These are phyloP conservation scores for Morella rubra DNA, from an alignment of 306 rosid species.

Conservation along the genomic window DNA sequence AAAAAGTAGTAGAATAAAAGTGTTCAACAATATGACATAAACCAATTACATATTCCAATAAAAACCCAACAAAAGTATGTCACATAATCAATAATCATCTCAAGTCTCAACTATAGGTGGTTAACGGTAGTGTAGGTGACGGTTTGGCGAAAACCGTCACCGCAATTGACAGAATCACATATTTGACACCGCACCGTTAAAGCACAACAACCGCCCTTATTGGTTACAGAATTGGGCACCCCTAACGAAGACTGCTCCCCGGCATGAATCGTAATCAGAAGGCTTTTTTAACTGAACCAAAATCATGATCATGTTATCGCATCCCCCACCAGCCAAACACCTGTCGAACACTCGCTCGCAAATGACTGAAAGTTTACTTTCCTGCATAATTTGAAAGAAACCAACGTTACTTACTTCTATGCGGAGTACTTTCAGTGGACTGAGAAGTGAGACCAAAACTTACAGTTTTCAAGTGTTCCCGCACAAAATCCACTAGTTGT, in stretches of 20 bases:
- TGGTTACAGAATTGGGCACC: too few relatives aligned
- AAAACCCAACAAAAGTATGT: too few relatives aligned
- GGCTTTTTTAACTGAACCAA: slow-evolving; percentile 80
- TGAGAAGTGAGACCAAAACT: slow-evolving; percentile 27
- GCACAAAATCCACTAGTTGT: slow-evolving; percentile 75
- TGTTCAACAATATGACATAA: too few relatives aligned
- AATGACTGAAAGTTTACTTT: slow-evolving; percentile 63
- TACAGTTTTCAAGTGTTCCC: slow-evolving; percentile 65
- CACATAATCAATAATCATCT: too few relatives aligned
- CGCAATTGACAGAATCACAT: too few relatives aligned
- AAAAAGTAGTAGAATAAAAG: too few relatives aligned
- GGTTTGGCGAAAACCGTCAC: too few relatives aligned
- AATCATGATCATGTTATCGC: slow-evolving; percentile 98
- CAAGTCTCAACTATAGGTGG: too few relatives aligned
- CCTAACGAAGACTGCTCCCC: slow-evolving; percentile 46
- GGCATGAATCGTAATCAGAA: slow-evolving; percentile 29
- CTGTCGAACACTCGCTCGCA: slow-evolving; percentile 91
- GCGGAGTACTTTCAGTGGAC: slow-evolving; percentile 11
- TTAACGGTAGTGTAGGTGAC: too few relatives aligned
- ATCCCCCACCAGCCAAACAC: slow-evolving; percentile 96
- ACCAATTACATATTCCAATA: too few relatives aligned
- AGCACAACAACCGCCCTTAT: too few relatives aligned
- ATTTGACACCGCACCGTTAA: too few relatives aligned
- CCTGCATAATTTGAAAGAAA: slow-evolving; percentile 52
- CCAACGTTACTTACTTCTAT: slow-evolving; percentile 1